A percentile compares a stretch with the other conserved stretches of the same genome.
Conservation (phyloP, 768 basidiomycete genomes). For the Pisolithus tinctorius region DNA sequence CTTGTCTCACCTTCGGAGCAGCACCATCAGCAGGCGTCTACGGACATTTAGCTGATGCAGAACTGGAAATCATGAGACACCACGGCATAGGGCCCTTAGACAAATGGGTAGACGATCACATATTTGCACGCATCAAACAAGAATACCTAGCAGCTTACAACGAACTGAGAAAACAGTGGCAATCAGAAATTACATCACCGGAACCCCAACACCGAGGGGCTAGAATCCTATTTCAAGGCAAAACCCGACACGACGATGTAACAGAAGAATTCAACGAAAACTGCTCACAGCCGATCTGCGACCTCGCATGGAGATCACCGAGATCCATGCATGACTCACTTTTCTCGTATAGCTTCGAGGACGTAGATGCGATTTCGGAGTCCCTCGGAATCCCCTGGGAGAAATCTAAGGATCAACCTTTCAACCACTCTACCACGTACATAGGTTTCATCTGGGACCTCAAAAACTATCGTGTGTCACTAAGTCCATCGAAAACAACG, state of each 20-base stretch:
- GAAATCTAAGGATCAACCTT: conserved; percentile 16
- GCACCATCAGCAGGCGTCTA: conserved; percentile 17
- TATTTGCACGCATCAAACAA: conserved; percentile 15
- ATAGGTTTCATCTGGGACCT: conserved; percentile 21
- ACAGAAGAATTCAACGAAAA: conserved; percentile 30
- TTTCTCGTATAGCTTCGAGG: conserved; percentile 16
- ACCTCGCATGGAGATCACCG: neutral
- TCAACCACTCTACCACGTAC: conserved; percentile 1
- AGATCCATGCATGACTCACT: neutral
- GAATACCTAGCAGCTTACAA: conserved; percentile 7
- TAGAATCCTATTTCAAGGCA: neutral
- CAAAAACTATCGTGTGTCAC: conserved; percentile 19
- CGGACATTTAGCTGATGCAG: conserved; percentile 22
- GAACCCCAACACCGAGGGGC: no score
- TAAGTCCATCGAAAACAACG: conserved; percentile 22
- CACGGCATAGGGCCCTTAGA: no score
- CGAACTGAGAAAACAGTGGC: neutral
- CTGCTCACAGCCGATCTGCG: neutral
- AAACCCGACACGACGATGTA: neutral
- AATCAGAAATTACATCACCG: no score
- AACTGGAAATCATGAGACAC: conserved; percentile 7
- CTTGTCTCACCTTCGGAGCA: conserved; percentile 23
- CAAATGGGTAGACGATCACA: conserved; percentile 10
- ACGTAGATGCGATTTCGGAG: conserved; percentile 11
- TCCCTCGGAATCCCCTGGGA: neutral